Percentiles rank a stretch among this genome's conserved stretches.
Conservation (phyloP, 2,329 filamentous ascomycete genomes). For the Claviceps capensis region DNA sequence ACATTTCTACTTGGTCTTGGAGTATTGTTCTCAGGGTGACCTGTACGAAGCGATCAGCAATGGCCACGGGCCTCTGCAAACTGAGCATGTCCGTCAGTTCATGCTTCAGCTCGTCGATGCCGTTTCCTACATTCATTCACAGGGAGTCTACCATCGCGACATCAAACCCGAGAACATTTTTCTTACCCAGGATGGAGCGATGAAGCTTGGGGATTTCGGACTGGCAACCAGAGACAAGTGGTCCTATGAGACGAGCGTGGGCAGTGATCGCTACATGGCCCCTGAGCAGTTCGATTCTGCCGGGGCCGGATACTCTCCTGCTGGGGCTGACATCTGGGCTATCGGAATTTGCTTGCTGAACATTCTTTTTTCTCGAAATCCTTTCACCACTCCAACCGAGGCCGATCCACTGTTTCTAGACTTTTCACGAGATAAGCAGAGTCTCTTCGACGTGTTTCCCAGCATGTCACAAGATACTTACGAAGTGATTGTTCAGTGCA, state of each 20-base stretch:
- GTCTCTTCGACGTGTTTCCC: constrained; percentile 93
- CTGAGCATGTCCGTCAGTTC: constrained; percentile 91
- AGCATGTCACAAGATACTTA: constrained; percentile 98
- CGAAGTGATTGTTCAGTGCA: constrained; percentile 78
- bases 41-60: constrained; percentile 93
- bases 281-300: constrained; percentile 93
- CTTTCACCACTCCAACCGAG: constrained; percentile 80
- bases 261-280: constrained; percentile 98
- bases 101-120: constrained; percentile 90
- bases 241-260: constrained; percentile 87
- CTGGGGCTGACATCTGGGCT: constrained; percentile 91
- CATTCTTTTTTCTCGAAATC: constrained; percentile 91
- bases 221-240: constrained; percentile 79
- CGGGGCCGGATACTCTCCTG: constrained; percentile 78
- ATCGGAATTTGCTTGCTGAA: constrained; percentile 95
- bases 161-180: constrained; percentile 99
- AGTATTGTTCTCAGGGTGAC: constrained; percentile 91
- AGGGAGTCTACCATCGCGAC: constrained; percentile 89
- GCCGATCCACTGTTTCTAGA: constrained; percentile 89
- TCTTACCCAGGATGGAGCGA: constrained; percentile 65
- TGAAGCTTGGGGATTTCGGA: constrained; percentile 97
- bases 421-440: constrained; percentile 86
- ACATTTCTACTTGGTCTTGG: constrained; percentile 83
- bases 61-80: constrained; percentile 78
- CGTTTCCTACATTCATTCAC: constrained; percentile 78